A percentile compares a stretch with the other conserved stretches of the same genome.
Evolutionary conservation across 345 rosid species (phyloP).

Genomic region (Isatis tinctoria): DNA sequence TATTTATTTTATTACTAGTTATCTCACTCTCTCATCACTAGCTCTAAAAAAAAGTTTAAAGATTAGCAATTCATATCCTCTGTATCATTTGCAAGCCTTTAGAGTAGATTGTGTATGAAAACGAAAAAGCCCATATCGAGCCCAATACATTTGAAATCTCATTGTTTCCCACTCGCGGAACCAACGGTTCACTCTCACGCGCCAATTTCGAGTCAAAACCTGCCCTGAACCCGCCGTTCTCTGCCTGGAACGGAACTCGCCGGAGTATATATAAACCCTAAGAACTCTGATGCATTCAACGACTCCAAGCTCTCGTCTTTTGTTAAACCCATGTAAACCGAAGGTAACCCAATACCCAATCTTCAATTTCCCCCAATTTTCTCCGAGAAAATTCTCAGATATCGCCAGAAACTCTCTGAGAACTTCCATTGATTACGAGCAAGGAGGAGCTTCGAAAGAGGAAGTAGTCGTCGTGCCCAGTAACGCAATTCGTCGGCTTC

Average conservation of each 20-base stretch:
- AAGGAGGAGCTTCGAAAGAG: background rate
- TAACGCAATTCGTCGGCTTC: background rate
- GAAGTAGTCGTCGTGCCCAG: background rate
- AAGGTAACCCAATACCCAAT: background rate
- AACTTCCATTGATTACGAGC: constrained; percentile 15
- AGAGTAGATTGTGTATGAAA: too few relatives aligned
- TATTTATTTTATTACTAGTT: too few relatives aligned
- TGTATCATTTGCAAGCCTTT: too few relatives aligned
- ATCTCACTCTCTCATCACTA: too few relatives aligned
- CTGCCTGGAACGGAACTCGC: background rate
- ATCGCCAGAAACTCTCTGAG: constrained; percentile 9
- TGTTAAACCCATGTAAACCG: constrained; percentile 12
- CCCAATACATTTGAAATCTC: too few relatives aligned
- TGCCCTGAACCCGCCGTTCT: too few relatives aligned
- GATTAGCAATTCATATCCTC: too few relatives aligned
- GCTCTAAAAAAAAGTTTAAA: too few relatives aligned
- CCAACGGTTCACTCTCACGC: background rate
- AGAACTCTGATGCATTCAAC: constrained; percentile 22
- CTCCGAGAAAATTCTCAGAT: background rate
- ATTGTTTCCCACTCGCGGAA: background rate
- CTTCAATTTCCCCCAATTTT: background rate
- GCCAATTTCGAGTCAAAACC: background rate
- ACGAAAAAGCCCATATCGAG: too few relatives aligned
- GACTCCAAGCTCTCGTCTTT: constrained; percentile 13
- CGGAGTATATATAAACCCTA: constrained; percentile 11